These are phyloP conservation scores for Monosporozyma servazzii DNA, from an alignment of 805 yeast species.

Conservation along the genomic window DNA sequence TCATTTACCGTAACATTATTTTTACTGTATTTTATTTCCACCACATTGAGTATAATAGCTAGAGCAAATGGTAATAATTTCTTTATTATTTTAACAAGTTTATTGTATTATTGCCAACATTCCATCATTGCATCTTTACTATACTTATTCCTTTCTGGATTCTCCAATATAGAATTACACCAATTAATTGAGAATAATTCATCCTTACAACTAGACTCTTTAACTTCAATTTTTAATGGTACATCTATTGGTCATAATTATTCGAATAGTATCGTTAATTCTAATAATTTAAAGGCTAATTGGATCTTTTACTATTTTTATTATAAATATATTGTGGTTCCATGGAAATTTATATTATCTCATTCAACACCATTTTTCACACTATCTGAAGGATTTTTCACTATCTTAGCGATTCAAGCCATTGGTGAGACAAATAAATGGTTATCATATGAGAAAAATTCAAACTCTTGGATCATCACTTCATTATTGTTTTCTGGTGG, in stretches of 20 bases:
- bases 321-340: conserved; percentile 35
- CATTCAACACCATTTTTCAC: conserved; percentile 88
- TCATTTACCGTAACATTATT: conserved; percentile 71
- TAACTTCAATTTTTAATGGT: conserved; percentile 15
- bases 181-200: conserved; percentile 13
- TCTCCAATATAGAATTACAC: conserved; percentile 31
- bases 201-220: conserved; percentile 18
- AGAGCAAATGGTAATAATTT: conserved; percentile 17
- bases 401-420: conserved; percentile 84
- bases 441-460: conserved; percentile 41
- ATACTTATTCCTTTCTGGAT: conserved; percentile 55
- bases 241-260: conserved; percentile 2
- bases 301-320: conserved; percentile 28
- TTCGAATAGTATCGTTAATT: neutral
- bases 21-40: conserved; percentile 57
- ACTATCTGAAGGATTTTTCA: conserved; percentile 85
- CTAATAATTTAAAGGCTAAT: conserved; percentile 10
- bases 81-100: conserved; percentile 25
- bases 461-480: conserved; percentile 73
- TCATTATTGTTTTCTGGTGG: conserved; percentile 65
- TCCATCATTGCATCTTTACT: conserved; percentile 72
- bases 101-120: conserved; percentile 71
- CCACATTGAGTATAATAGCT: conserved; percentile 56
- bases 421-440: conserved; percentile 74
- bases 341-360: conserved; percentile 65